Conservation (phyloP, 441 rosid species). For the Francoa sonchifolia region DNA sequence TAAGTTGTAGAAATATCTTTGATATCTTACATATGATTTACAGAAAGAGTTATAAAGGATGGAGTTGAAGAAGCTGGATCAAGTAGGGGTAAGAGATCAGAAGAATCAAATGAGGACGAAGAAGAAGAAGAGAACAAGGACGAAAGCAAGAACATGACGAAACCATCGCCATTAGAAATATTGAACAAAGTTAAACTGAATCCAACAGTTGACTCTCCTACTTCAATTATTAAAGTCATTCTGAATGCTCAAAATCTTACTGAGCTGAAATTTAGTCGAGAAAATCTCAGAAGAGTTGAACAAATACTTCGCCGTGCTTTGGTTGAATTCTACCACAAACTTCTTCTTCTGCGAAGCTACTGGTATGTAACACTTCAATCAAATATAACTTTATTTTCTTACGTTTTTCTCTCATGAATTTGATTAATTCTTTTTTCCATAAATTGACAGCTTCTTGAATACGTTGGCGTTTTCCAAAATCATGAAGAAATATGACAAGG, state of each 20-base stretch:
- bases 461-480: constrained; percentile 54
- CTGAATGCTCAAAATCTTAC: constrained; percentile 21
- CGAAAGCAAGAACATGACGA: neutral
- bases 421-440: no score
- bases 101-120: constrained; percentile 13
- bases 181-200: constrained; percentile 37
- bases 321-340: constrained; percentile 47
- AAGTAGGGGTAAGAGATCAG: constrained; percentile 16
- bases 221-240: constrained; percentile 41
- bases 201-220: constrained; percentile 38
- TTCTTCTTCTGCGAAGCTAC: constrained; percentile 52
- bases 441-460: constrained; percentile 35
- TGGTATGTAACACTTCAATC: no score
- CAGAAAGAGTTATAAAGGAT: constrained; percentile 31
- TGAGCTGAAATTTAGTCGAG: constrained; percentile 31
- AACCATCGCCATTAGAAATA: constrained; percentile 42
- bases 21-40: neutral
- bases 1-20: no score
- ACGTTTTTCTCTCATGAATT: no score
- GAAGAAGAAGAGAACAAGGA: neutral
- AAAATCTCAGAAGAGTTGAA: constrained; percentile 40
- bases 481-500: constrained; percentile 74
- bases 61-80: constrained; percentile 35
- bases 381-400: no score
- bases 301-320: constrained; percentile 41